Percentiles rank a stretch among this genome's conserved stretches.
Evolutionary conservation across 1,284 basidiomycete genomes (phyloP).

Genomic region (Athelia sp.): DNA sequence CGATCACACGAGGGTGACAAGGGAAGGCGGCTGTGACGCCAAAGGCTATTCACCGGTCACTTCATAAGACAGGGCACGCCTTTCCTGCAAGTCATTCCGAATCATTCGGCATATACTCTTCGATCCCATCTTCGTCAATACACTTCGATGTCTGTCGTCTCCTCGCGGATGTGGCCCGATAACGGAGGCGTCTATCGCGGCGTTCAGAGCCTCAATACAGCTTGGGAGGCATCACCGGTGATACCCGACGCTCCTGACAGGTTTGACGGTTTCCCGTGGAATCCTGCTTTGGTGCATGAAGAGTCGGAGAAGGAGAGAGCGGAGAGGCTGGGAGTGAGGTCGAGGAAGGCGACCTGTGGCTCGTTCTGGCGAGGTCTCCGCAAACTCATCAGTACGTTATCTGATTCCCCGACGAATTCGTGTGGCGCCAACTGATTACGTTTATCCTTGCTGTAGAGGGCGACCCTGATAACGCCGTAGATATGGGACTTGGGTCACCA

Average conservation of each 20-base stretch:
- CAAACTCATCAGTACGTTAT: neutral
- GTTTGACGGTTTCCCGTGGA: slow-evolving; percentile 7
- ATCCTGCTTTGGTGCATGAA: slow-evolving; percentile 2
- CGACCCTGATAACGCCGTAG: neutral
- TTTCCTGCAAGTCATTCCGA: neutral
- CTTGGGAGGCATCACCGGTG: neutral
- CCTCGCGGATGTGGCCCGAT: slow-evolving; percentile 16
- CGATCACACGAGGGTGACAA: too few species aligned
- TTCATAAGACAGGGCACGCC: neutral
- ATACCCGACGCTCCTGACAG: neutral
- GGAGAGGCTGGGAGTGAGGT: neutral
- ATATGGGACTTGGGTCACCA: slow-evolving; percentile 2
- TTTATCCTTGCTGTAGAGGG: neutral
- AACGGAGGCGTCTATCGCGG: slow-evolving; percentile 16
- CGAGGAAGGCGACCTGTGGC: neutral
- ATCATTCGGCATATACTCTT: too few species aligned
- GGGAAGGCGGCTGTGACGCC: too few species aligned
- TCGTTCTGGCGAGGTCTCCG: neutral
- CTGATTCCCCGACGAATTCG: neutral
- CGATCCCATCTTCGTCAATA: too few species aligned
- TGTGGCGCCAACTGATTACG: neutral
- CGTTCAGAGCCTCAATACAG: slow-evolving; percentile 6
- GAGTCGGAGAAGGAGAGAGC: slow-evolving; percentile 2
- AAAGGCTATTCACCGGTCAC: too few species aligned
- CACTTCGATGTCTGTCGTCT: slow-evolving; percentile 16